A percentile compares a stretch with the other conserved stretches of the same genome.
These are phyloP conservation scores for Neophaeococcomyces aloes DNA, from an alignment of 2,329 filamentous ascomycete species.

Conservation along the genomic window DNA sequence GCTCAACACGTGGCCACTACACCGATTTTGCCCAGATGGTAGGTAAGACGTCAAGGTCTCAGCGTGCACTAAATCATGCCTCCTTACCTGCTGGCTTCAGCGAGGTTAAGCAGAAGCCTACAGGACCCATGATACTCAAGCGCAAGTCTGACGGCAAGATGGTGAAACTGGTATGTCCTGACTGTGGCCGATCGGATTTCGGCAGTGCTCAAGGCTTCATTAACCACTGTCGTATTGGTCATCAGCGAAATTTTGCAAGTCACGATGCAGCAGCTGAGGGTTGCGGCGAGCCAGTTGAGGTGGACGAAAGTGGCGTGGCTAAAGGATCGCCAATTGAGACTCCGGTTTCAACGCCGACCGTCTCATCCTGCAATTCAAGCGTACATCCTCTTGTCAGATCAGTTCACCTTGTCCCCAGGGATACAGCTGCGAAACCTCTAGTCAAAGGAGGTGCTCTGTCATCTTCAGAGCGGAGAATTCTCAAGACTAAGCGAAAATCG, in stretches of 20 bases:
- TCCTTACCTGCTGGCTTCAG: slow-evolving; percentile 62
- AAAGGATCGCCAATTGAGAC: slow-evolving; percentile 25
- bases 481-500: background rate
- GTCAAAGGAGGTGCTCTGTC: slow-evolving; percentile 1
- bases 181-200: slow-evolving; percentile 84
- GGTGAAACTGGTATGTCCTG: slow-evolving; percentile 81
- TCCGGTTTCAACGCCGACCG: slow-evolving; percentile 18
- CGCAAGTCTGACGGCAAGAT: slow-evolving; percentile 69
- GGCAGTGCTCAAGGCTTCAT: slow-evolving; percentile 98
- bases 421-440: background rate
- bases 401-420: slow-evolving; percentile 36
- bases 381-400: slow-evolving; percentile 54
- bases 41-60: slow-evolving; percentile 47
- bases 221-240: slow-evolving; percentile 95
- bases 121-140: slow-evolving; percentile 70
- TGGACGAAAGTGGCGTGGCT: slow-evolving; percentile 46
- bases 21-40: slow-evolving; percentile 41
- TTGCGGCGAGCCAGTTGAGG: slow-evolving; percentile 72
- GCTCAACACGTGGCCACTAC: slow-evolving; percentile 52
- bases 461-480: no score
- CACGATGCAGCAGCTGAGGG: slow-evolving; percentile 87
- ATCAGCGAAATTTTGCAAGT: slow-evolving; percentile 86
- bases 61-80: slow-evolving; percentile 52
- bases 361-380: no score
- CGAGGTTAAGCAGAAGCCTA: slow-evolving; percentile 63